Evolutionary conservation across 306 rosid species (phyloP).

Genomic region (Benincasa hispida): DNA sequence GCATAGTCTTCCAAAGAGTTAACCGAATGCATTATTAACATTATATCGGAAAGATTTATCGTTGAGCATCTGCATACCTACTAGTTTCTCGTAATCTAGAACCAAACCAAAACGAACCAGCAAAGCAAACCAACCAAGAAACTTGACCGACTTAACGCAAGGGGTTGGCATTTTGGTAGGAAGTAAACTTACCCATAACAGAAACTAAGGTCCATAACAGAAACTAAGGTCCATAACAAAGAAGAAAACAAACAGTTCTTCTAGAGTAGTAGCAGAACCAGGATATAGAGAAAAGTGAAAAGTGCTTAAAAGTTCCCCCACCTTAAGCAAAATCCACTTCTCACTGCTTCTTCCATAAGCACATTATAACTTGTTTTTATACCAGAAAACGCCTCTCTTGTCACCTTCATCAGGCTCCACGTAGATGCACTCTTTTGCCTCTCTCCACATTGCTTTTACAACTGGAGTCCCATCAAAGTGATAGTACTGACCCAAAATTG

Average conservation of each 20-base stretch:
- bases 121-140: conserved; percentile 3
- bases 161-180: background rate
- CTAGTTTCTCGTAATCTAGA: background rate
- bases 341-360: background rate
- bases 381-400: conserved; percentile 64
- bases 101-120: background rate
- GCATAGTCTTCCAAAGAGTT: background rate
- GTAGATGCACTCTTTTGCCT: conserved; percentile 60
- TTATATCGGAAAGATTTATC: background rate
- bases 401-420: conserved; percentile 57
- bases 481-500: conserved; percentile 61
- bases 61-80: background rate
- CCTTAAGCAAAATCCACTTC: background rate
- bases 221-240: background rate
- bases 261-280: background rate
- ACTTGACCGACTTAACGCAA: background rate
- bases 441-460: conserved; percentile 60
- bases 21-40: background rate
- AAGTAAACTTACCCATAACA: background rate
- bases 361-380: conserved; percentile 40
- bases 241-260: background rate
- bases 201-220: background rate
- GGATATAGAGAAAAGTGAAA: background rate
- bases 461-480: conserved; percentile 55
- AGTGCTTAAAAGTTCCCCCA: background rate